Evolutionary conservation across 352 stramenopile species (phyloP).

Genomic region (Globisporangium mamillatum): DNA sequence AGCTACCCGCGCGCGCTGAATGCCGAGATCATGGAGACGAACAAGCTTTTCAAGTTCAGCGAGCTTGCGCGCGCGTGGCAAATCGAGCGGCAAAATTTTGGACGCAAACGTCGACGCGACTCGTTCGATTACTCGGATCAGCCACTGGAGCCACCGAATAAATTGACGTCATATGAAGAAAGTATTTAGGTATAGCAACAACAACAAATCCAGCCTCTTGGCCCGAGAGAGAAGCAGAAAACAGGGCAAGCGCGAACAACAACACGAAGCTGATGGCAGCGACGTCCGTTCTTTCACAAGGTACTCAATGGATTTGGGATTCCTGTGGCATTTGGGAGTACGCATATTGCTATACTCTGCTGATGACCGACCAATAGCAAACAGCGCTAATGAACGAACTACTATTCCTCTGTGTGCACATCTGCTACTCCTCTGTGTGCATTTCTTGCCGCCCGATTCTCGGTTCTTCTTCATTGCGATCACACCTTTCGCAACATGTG

Average conservation of each 20-base stretch:
- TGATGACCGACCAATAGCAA: not conserved
- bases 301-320: not conserved
- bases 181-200: constrained; percentile 66
- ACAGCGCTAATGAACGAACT: not conserved
- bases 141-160: constrained; percentile 48
- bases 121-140: constrained; percentile 76
- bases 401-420: not conserved
- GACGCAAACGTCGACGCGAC: constrained; percentile 66
- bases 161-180: constrained; percentile 81
- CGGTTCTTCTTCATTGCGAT: not conserved
- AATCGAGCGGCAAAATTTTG: constrained; percentile 76
- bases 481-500: not conserved
- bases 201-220: not conserved
- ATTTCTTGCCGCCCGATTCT: not conserved
- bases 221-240: not conserved
- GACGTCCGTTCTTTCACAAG: not conserved
- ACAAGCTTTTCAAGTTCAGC: constrained; percentile 76
- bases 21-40: constrained; percentile 52
- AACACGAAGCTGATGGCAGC: not conserved
- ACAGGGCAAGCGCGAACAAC: not conserved
- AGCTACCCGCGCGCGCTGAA: constrained; percentile 62
- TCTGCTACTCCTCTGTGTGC: too few relatives aligned
- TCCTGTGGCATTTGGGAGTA: too few relatives aligned
- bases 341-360: not conserved
- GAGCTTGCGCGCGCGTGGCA: constrained; percentile 74